A percentile compares a stretch with the other conserved stretches of the same genome.
Evolutionary conservation across 768 basidiomycete genomes (phyloP).

Genomic region (Xerocomus brunneocitrinus): DNA sequence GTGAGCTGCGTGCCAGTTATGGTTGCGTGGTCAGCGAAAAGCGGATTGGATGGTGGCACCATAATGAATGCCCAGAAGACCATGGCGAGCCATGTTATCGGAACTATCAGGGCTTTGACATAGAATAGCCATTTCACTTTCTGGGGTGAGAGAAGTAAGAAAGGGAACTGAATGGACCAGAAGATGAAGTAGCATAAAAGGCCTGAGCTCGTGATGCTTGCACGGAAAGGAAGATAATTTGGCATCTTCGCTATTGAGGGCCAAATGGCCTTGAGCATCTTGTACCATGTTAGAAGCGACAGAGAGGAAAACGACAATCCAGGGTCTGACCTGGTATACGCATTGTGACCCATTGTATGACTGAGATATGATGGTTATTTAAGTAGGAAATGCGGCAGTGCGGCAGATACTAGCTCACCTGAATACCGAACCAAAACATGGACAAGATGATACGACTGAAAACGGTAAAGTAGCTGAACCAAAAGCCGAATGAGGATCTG

Average conservation of each 20-base stretch:
- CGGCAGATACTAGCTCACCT: constrained; percentile 34
- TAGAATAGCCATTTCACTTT: constrained; percentile 76
- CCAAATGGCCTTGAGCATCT: constrained; percentile 83
- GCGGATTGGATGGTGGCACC: constrained; percentile 56
- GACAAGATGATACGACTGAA: constrained; percentile 71
- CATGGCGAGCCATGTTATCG: constrained; percentile 62
- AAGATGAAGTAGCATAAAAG: constrained; percentile 73
- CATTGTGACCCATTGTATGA: constrained; percentile 64
- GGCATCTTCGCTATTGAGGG: constrained; percentile 61
- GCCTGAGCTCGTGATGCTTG: constrained; percentile 65
- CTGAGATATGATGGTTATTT: constrained; percentile 22
- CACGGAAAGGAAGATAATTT: constrained; percentile 53
- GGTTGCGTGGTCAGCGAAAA: constrained; percentile 49
- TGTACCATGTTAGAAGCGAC: neutral
- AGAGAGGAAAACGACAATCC: neutral
- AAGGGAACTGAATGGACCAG: constrained; percentile 73
- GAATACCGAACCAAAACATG: constrained; percentile 82
- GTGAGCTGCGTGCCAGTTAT: constrained; percentile 53
- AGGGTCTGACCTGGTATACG: constrained; percentile 51
- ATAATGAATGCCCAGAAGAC: constrained; percentile 75
- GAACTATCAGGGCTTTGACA: constrained; percentile 60
- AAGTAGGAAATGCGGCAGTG: neutral
- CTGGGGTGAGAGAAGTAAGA: constrained; percentile 74
- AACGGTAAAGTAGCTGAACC: constrained; percentile 84
- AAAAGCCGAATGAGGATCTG: constrained; percentile 85